Evolutionary conservation across 179 eudicot genomes (phyloP).

Genomic region (Patellifolia procumbens): DNA sequence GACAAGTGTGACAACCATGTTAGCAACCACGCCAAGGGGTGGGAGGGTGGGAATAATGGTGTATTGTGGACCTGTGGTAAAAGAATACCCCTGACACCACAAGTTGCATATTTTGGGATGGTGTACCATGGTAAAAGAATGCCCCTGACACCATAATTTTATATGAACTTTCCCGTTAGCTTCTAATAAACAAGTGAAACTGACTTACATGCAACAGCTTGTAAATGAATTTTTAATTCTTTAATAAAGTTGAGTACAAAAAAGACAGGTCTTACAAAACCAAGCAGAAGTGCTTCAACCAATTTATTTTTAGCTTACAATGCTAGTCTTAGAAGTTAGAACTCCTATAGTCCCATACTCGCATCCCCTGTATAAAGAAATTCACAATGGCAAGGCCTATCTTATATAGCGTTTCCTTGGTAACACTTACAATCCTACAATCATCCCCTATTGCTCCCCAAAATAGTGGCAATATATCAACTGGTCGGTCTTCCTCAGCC

Average conservation of each 20-base stretch:
- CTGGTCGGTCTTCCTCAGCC: slow-evolving; percentile 34
- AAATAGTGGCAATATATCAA: slow-evolving; percentile 13
- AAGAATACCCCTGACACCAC: no score
- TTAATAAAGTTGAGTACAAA: no score
- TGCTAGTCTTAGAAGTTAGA: neutral
- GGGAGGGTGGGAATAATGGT: neutral
- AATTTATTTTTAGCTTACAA: no score
- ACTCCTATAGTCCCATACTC: neutral
- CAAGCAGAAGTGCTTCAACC: no score
- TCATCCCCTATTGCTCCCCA: slow-evolving; percentile 16
- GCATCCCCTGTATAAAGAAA: neutral
- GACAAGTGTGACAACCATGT: no score
- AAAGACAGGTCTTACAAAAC: no score
- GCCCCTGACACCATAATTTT: neutral
- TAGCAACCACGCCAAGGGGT: neutral
- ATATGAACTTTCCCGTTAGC: neutral
- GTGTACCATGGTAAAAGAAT: neutral
- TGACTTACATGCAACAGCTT: no score
- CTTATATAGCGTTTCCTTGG: neutral
- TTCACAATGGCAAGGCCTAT: slow-evolving; percentile 9
- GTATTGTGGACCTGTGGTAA: no score
- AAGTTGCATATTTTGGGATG: no score
- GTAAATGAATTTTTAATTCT: no score
- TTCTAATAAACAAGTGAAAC: neutral
- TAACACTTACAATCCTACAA: neutral